phyloP scores from a whole-genome alignment of 345 rosid species.

The Camelina neglecta region DNA sequence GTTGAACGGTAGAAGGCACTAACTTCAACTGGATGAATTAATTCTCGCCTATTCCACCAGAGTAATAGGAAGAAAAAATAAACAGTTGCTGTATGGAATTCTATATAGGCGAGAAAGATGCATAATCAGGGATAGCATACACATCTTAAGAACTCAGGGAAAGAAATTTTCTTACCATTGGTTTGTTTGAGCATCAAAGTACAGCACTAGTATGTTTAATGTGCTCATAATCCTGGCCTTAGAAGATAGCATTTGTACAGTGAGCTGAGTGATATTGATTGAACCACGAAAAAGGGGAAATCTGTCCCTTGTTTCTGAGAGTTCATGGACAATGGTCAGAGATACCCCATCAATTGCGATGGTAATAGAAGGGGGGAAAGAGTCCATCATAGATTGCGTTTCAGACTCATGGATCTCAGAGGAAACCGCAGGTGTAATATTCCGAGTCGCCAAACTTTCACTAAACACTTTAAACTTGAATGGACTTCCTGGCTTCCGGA shows the following conservation, averaged over 20 bases:
- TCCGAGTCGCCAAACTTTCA: constrained; percentile 44
- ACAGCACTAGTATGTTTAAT: constrained; percentile 52
- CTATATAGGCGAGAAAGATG: constrained; percentile 25
- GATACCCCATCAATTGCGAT: constrained; percentile 57
- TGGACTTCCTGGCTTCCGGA: constrained; percentile 88
- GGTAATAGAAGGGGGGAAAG: constrained; percentile 57
- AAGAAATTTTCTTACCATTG: constrained; percentile 61
- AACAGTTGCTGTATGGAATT: constrained; percentile 19
- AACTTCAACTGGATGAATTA: constrained; percentile 73
- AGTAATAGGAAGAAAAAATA: constrained; percentile 29
- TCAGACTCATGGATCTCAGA: constrained; percentile 44
- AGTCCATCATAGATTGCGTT: constrained; percentile 49
- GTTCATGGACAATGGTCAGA: constrained; percentile 83
- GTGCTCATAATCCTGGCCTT: constrained; percentile 73
- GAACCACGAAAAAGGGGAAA: constrained; percentile 72
- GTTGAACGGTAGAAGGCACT: constrained; percentile 66
- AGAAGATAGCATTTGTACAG: constrained; percentile 59
- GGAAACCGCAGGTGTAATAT: constrained; percentile 42
- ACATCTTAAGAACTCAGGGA: constrained; percentile 24
- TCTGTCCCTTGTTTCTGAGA: constrained; percentile 63
- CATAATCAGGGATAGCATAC: constrained; percentile 16
- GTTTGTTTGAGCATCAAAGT: constrained; percentile 74
- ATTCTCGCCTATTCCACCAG: constrained; percentile 65
- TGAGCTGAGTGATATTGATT: constrained; percentile 55
- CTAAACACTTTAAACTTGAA: constrained; percentile 83